Evolutionary conservation across 768 basidiomycete genomes (phyloP).

Genomic region (Kwoniella pini): DNA sequence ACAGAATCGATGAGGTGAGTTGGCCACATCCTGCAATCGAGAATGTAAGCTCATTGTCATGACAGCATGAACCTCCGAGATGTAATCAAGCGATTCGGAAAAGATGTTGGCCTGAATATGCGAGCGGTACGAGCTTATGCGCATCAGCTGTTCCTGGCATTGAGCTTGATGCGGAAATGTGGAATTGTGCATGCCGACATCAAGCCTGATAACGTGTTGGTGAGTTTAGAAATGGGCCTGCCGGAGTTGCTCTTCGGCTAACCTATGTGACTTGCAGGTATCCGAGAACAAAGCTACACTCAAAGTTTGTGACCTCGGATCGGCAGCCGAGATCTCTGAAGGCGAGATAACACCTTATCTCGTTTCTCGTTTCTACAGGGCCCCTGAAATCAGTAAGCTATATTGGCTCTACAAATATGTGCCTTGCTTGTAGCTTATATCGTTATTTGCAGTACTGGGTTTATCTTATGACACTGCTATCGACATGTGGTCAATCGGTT

Average conservation of each 20-base stretch:
- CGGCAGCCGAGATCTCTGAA: constrained; percentile 89
- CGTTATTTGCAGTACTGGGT: constrained; percentile 71
- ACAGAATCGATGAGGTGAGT: constrained; percentile 87
- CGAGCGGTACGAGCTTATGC: constrained; percentile 98
- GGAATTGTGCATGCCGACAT: constrained; percentile 98
- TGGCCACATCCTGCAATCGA: not conserved
- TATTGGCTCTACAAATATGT: too few relatives aligned
- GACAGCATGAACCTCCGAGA: constrained; percentile 95
- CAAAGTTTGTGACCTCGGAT: constrained; percentile 96
- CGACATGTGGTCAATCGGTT: constrained; percentile 96
- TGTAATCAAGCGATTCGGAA: constrained; percentile 96
- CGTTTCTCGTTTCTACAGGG: constrained; percentile 95
- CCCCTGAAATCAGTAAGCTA: constrained; percentile 90
- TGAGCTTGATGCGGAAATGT: constrained; percentile 80
- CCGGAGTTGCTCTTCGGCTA: too few relatives aligned
- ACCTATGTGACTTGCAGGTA: constrained; percentile 65
- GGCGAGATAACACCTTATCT: constrained; percentile 94
- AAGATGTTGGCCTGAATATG: constrained; percentile 94
- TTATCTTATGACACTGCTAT: constrained; percentile 90
- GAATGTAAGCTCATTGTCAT: constrained; percentile 6
- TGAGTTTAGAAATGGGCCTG: too few relatives aligned
- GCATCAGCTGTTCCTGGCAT: constrained; percentile 87
- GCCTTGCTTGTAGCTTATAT: constrained; percentile 4
- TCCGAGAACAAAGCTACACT: constrained; percentile 90
- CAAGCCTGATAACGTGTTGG: constrained; percentile 97